phyloP scores from a whole-genome alignment of 2,329 filamentous ascomycete species.

The Hortaea werneckii region DNA sequence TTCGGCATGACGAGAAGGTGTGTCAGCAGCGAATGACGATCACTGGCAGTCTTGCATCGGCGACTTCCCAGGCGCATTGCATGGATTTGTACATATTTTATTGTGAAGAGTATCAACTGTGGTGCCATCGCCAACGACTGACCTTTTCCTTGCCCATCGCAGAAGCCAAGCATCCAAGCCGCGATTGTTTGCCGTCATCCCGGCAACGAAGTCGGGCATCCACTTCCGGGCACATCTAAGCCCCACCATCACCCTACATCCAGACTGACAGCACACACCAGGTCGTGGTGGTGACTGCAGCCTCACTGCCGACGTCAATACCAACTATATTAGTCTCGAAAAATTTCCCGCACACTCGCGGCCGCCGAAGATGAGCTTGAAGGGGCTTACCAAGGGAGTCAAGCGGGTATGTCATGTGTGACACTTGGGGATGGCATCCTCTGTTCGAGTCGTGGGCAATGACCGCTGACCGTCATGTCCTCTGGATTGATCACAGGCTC shows the following conservation, averaged over 20 bases:
- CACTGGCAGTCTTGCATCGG: no score
- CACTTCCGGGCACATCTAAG: not conserved
- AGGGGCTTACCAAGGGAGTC: constrained; percentile 86
- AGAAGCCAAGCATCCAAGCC: not conserved
- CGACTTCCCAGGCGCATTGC: no score
- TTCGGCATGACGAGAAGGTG: no score
- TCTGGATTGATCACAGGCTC: constrained; percentile 47
- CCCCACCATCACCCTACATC: not conserved
- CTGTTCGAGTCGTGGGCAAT: not conserved
- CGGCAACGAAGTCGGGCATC: not conserved
- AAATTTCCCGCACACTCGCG: no score
- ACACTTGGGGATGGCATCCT: not conserved
- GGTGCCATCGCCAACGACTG: no score
- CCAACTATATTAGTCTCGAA: no score
- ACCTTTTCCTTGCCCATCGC: no score
- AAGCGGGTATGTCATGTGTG: constrained; percentile 50
- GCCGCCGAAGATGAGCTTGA: constrained; percentile 70
- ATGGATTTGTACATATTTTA: no score
- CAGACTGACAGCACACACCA: not conserved
- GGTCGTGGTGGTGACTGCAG: no score
- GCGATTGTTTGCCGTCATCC: not conserved
- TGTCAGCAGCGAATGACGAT: no score
- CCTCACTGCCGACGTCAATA: no score
- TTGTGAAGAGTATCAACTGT: no score
- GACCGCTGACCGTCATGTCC: not conserved